phyloP scores from a whole-genome alignment of 2,329 filamentous ascomycete genomes.

The Trichoderma atroviride region DNA sequence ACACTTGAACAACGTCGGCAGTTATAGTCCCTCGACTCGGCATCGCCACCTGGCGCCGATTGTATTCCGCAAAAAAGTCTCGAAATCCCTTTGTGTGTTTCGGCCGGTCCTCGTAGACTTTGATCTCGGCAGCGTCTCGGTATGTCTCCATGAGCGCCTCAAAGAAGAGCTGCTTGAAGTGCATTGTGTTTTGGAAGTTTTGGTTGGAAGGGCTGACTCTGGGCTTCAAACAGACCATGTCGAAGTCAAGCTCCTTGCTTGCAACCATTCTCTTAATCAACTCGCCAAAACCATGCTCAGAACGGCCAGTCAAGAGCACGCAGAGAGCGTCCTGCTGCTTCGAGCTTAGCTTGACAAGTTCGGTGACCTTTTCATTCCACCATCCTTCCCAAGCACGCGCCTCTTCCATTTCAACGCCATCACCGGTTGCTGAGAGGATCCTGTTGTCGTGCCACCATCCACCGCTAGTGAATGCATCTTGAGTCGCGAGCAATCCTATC shows the following conservation, averaged over 20 bases:
- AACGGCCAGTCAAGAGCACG: constrained; percentile 84
- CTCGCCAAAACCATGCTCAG: constrained; percentile 74
- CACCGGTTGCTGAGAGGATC: constrained; percentile 83
- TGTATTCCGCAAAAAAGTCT: constrained; percentile 80
- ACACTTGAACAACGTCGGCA: constrained; percentile 84
- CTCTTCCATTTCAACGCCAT: constrained; percentile 82
- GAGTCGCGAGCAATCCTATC: constrained; percentile 73
- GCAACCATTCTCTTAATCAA: constrained; percentile 79
- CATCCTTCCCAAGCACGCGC: constrained; percentile 83
- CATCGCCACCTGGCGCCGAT: constrained; percentile 55
- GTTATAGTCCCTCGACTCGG: constrained; percentile 65
- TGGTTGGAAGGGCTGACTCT: constrained; percentile 78
- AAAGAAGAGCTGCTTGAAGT: constrained; percentile 88
- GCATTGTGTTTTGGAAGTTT: constrained; percentile 79
- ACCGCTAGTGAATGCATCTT: constrained; percentile 77
- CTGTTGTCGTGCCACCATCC: constrained; percentile 97
- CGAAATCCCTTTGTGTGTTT: constrained; percentile 79
- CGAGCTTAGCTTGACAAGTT: constrained; percentile 79
- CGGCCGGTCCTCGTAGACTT: constrained; percentile 69
- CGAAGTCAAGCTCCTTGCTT: constrained; percentile 80
- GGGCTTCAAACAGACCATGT: constrained; percentile 87
- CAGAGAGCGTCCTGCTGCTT: constrained; percentile 82
- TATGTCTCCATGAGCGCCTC: constrained; percentile 84
- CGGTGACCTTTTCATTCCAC: constrained; percentile 92
- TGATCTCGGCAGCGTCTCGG: constrained; percentile 76